These are phyloP conservation scores for Leptographium lundbergii DNA, from an alignment of 2,329 filamentous ascomycete genomes.

Conservation along the genomic window DNA sequence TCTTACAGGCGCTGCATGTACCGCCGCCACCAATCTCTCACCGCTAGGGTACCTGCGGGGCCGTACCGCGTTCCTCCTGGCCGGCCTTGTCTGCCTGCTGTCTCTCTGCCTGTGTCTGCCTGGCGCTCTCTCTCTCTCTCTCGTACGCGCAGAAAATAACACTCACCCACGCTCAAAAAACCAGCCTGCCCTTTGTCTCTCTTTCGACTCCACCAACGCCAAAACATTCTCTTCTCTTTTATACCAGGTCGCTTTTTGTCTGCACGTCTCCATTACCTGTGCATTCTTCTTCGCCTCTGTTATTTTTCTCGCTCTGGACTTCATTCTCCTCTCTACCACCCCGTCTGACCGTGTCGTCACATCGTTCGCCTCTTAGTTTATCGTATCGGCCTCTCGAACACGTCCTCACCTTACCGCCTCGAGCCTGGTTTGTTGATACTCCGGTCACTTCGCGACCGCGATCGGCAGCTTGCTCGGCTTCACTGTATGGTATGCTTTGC, in stretches of 20 bases:
- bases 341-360: background rate
- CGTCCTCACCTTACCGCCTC: background rate
- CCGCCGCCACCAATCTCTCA: background rate
- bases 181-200: background rate
- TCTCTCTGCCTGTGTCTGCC: background rate
- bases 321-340: background rate
- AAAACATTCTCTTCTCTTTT: slow-evolving; percentile 15
- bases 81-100: background rate
- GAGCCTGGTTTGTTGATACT: background rate
- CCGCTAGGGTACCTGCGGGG: background rate
- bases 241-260: slow-evolving; percentile 8
- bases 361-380: background rate
- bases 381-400: background rate
- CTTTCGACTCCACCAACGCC: slow-evolving; percentile 14
- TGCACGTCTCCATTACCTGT: background rate
- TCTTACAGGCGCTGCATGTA: background rate
- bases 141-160: background rate
- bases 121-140: background rate
- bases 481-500: background rate
- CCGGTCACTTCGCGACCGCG: background rate
- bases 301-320: background rate
- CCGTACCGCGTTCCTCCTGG: background rate
- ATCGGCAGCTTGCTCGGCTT: background rate
- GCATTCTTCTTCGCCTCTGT: background rate
- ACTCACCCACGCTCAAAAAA: background rate